phyloP scores from a whole-genome alignment of 2,329 filamentous ascomycete species.

The Microsporum audouinii region DNA sequence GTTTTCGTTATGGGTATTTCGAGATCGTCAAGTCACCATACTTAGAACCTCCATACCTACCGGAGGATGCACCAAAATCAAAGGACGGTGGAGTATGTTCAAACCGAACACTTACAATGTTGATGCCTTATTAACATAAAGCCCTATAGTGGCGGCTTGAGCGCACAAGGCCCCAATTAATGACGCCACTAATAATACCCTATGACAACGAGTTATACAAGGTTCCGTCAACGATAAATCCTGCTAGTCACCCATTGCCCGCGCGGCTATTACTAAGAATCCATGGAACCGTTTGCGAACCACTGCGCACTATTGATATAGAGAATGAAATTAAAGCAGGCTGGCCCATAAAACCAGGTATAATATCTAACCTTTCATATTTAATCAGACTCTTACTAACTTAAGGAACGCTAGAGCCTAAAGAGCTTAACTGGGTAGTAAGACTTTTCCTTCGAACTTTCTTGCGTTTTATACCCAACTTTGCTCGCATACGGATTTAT shows the following conservation, averaged over 20 bases:
- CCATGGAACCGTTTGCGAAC: neutral
- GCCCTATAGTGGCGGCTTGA: conserved; percentile 5
- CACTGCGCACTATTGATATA: neutral
- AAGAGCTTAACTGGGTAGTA: neutral
- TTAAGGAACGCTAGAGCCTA: neutral
- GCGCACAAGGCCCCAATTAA: neutral
- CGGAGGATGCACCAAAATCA: neutral
- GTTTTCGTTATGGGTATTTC: conserved; percentile 6
- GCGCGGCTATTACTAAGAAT: neutral
- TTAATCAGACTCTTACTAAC: neutral
- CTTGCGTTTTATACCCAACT: conserved; percentile 3
- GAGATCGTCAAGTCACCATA: conserved; percentile 6
- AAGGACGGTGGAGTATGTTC: neutral
- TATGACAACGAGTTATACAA: neutral
- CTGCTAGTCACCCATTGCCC: conserved; percentile 7
- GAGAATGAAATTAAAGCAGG: conserved; percentile 6
- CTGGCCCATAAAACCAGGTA: conserved; percentile 4
- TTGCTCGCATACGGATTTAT: conserved; percentile 5
- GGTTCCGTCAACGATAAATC: conserved; percentile 4
- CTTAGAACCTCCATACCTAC: neutral
- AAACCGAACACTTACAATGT: neutral
- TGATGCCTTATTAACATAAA: neutral
- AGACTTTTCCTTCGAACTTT: neutral
- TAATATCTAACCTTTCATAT: neutral
- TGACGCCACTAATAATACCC: neutral